Base-by-base conservation (phyloP, 768 basidiomycete genomes). In the Tylopilus subfusipes region DNA sequence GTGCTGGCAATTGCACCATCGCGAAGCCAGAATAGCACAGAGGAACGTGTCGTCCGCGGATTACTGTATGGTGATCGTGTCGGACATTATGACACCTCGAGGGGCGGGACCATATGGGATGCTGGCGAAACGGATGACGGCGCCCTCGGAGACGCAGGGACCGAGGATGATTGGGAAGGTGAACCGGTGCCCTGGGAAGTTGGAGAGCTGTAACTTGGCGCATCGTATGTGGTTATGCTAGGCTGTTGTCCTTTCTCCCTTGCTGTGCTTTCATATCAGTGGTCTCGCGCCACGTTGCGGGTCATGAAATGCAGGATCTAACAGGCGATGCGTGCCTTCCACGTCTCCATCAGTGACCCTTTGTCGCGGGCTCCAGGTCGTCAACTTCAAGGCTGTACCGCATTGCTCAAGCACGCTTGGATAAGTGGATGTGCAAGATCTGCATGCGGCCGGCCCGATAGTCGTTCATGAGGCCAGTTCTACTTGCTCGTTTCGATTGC, bases 181-280 rank as follows among this genome's bases (percentile, higher is more conserved):
- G 89, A 90, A 68, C 85, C 86, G 34, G 78, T 90, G 33, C 85
- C 89, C 55, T 92, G 90, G 90, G 87, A 87, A 70, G 76, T 82
- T 10, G 90, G 83, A 49, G 90, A 90, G 62, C 62, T 92, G 69
- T 90, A 78, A 71, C 53, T 50, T 55, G 38, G 49, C 22, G 47
- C 54, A 43, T 54, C 56, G 62, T 70, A 68, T 69, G 73, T 71
- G 66, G 50, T 62, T 62, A 59, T 61, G 56, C 52, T 55, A 65
- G 48, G 47, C 52, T 59, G 52, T 46, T 14, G 51, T 58, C 51
- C 60, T 38, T 70, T 65, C 58, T 60, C 63, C n/a, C 58, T 64
- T 71, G 57, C 65, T 59, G 66, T 69, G 68, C 61, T 65, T 58
- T 70, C 68, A 72, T 63, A 65, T 70, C 68, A 65, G 52, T 58